These are phyloP conservation scores for Hericium rajendrae DNA, from an alignment of 768 basidiomycete genomes.

Conservation along the genomic window DNA sequence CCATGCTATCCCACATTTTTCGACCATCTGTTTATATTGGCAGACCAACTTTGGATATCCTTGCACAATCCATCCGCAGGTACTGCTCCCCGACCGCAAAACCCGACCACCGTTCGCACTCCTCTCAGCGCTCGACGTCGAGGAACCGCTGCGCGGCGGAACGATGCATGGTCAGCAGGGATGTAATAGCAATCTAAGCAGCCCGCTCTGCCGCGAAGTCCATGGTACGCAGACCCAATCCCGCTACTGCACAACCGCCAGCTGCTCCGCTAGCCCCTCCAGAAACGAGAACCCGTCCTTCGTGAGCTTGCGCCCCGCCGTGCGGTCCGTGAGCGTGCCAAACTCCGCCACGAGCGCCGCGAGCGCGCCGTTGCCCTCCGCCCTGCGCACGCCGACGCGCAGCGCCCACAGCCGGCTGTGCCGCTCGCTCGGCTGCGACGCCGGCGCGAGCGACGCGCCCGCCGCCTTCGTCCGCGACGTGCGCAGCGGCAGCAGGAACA, in stretches of 20 bases:
- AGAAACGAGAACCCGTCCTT: conserved; percentile 71
- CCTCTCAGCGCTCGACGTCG: too few species aligned
- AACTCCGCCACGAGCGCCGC: conserved; percentile 64
- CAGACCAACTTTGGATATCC: too few species aligned
- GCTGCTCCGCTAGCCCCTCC: conserved; percentile 45
- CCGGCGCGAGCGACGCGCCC: conserved; percentile 26
- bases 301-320: conserved; percentile 60
- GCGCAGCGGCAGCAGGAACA: conserved; percentile 47
- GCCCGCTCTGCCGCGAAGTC: background rate
- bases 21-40: too few species aligned
- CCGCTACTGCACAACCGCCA: conserved; percentile 32
- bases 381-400: conserved; percentile 40
- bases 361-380: conserved; percentile 44
- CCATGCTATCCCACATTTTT: too few species aligned
- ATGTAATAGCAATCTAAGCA: background rate
- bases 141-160: too few species aligned
- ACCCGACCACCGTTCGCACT: too few species aligned
- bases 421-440: conserved; percentile 27
- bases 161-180: background rate
- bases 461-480: conserved; percentile 20
- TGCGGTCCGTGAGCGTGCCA: conserved; percentile 56
- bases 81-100: too few species aligned
- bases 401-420: conserved; percentile 50
- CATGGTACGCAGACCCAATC: background rate
- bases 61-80: too few species aligned